These are phyloP conservation scores for Peribolospora kevripleyi DNA, from an alignment of 768 basidiomycete genomes.

Conservation along the genomic window DNA sequence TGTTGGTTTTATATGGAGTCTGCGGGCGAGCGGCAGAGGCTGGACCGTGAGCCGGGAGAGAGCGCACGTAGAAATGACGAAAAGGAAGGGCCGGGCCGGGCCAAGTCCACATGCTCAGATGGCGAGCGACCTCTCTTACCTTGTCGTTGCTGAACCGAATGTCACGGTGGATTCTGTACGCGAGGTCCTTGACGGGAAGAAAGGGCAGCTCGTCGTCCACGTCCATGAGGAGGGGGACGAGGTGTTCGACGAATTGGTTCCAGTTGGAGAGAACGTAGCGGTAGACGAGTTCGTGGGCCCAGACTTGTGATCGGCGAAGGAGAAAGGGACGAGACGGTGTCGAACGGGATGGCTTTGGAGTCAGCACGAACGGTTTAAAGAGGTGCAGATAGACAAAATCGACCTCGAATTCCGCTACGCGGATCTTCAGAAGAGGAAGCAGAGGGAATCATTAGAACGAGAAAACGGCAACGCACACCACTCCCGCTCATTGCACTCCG, in stretches of 20 bases:
- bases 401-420: too few relatives aligned
- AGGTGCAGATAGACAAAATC: slow-evolving; percentile 2
- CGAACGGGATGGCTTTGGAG: too few relatives aligned
- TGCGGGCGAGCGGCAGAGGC: background rate
- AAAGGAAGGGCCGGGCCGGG: background rate
- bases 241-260: slow-evolving; percentile 52
- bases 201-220: slow-evolving; percentile 65
- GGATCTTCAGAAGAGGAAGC: too few relatives aligned
- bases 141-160: slow-evolving; percentile 79
- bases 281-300: slow-evolving; percentile 37
- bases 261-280: slow-evolving; percentile 36
- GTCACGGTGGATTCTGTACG: slow-evolving; percentile 82
- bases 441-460: too few relatives aligned
- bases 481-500: too few relatives aligned
- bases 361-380: background rate
- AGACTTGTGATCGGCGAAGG: background rate
- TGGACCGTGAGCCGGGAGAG: slow-evolving; percentile 2
- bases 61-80: background rate
- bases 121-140: background rate
- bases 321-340: background rate
- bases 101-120: slow-evolving; percentile 1
- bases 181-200: slow-evolving; percentile 71
- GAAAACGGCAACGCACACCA: too few relatives aligned
- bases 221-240: slow-evolving; percentile 41
- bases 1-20: slow-evolving; percentile 71